These are phyloP conservation scores for Sherardia arvensis DNA, from an alignment of 257 asterid genomes.

Conservation along the genomic window DNA sequence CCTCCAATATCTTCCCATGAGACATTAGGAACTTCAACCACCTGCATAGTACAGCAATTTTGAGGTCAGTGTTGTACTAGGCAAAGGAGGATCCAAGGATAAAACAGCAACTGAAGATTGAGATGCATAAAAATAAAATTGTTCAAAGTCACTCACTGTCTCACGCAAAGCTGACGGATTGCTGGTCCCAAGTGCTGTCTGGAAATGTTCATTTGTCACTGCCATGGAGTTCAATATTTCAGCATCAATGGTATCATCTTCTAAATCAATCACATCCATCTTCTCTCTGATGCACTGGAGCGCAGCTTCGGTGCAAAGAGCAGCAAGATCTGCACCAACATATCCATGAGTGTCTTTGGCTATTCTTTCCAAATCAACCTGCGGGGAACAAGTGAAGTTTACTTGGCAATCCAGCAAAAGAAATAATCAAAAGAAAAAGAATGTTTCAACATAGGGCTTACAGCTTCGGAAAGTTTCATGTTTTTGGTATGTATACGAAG, in stretches of 20 bases:
- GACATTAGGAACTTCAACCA: conserved; percentile 33
- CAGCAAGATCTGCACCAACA: conserved; percentile 58
- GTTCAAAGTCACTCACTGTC: conserved; percentile 27
- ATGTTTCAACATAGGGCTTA: conserved; percentile 15
- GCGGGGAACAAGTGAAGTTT: conserved; percentile 3
- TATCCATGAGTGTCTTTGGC: conserved; percentile 46
- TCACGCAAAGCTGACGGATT: conserved; percentile 56
- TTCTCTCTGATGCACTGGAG: conserved; percentile 54
- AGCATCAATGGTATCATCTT: conserved; percentile 53
- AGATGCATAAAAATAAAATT: not conserved
- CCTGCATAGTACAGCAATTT: conserved; percentile 11
- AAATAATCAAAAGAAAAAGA: not conserved
- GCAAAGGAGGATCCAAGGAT: not conserved
- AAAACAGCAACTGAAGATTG: not conserved
- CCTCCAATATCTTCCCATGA: conserved; percentile 36
- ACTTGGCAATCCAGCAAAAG: not conserved
- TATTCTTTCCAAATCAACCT: conserved; percentile 50
- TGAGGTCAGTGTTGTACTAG: not conserved
- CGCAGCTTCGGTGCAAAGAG: conserved; percentile 60
- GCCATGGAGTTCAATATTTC: conserved; percentile 56
- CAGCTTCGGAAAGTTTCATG: conserved; percentile 53
- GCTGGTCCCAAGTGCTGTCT: conserved; percentile 51
- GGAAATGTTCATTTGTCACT: conserved; percentile 48
- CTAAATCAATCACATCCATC: conserved; percentile 58
- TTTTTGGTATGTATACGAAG: conserved; percentile 56